Percentiles rank a stretch among this genome's conserved stretches.
Conservation (phyloP, 495 filamentous ascomycete genomes). For the Penicillium daleae region DNA sequence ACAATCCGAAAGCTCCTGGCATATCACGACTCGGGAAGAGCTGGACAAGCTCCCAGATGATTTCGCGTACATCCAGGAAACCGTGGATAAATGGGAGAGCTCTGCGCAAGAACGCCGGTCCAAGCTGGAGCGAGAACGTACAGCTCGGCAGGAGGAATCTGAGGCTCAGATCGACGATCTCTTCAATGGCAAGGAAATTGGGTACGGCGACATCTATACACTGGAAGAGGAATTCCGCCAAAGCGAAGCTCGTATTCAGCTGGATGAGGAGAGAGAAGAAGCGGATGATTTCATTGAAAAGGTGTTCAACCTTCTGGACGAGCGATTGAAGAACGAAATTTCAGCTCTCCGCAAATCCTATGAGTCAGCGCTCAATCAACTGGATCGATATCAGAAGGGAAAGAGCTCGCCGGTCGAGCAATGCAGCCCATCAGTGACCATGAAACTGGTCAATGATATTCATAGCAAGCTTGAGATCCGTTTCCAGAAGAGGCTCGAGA, state of each 20-base stretch:
- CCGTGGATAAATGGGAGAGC: slow-evolving; percentile 51
- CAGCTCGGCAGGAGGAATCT: slow-evolving; percentile 56
- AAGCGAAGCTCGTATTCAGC: slow-evolving; percentile 54
- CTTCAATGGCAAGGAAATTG: slow-evolving; percentile 63
- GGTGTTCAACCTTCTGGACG: slow-evolving; percentile 58
- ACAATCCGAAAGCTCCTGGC: slow-evolving; percentile 41
- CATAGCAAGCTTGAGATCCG: slow-evolving; percentile 53
- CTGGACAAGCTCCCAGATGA: slow-evolving; percentile 46
- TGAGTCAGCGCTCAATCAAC: slow-evolving; percentile 46
- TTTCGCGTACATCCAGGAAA: slow-evolving; percentile 54
- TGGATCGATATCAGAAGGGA: slow-evolving; percentile 47
- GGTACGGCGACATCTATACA: slow-evolving; percentile 62
- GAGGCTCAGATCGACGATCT: slow-evolving; percentile 57
- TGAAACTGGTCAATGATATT: slow-evolving; percentile 52
- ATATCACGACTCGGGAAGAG: slow-evolving; percentile 38
- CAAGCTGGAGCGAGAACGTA: slow-evolving; percentile 51
- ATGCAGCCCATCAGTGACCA: slow-evolving; percentile 45
- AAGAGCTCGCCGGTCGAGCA: slow-evolving; percentile 37
- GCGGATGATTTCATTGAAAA: slow-evolving; percentile 54
- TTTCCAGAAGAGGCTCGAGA: slow-evolving; percentile 55
- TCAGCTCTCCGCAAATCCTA: slow-evolving; percentile 55
- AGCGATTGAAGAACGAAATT: slow-evolving; percentile 56
- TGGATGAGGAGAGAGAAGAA: slow-evolving; percentile 59
- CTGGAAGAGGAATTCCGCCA: slow-evolving; percentile 65
- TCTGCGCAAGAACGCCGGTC: slow-evolving; percentile 45